phyloP scores from a whole-genome alignment of 75 land plant species.

The Chamaecyparis obtusa region DNA sequence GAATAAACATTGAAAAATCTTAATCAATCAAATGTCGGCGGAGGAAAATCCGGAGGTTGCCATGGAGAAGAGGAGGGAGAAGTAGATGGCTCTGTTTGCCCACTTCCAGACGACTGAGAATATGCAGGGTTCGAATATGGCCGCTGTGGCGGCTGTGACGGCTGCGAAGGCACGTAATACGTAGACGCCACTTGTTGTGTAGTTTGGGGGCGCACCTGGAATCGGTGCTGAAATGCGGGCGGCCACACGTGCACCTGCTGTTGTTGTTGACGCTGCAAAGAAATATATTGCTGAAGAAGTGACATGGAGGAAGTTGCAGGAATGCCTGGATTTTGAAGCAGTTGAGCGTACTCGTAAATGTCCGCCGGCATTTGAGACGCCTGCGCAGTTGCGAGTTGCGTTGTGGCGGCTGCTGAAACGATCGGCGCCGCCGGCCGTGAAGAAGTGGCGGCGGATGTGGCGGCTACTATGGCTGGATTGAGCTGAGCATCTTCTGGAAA shows the following conservation, averaged over 20 bases:
- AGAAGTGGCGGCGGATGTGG: background rate
- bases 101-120: background rate
- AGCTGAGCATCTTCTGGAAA: conserved; percentile 1
- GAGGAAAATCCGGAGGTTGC: background rate
- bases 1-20: background rate
- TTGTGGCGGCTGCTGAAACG: background rate
- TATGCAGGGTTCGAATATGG: background rate
- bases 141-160: background rate
- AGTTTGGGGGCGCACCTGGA: background rate
- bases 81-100: background rate
- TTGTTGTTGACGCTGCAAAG: background rate
- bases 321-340: background rate
- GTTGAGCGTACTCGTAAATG: background rate
- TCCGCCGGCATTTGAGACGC: background rate
- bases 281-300: background rate
- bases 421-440: background rate
- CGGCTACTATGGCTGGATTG: background rate
- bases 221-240: background rate
- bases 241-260: background rate
- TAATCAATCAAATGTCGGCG: background rate
- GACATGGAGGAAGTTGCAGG: background rate
- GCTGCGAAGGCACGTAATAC: background rate
- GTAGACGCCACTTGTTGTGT: background rate
- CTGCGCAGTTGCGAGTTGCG: background rate
- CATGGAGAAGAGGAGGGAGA: background rate